Conservation (phyloP, 2,329 filamentous ascomycete species). For the Cytospora mali region DNA sequence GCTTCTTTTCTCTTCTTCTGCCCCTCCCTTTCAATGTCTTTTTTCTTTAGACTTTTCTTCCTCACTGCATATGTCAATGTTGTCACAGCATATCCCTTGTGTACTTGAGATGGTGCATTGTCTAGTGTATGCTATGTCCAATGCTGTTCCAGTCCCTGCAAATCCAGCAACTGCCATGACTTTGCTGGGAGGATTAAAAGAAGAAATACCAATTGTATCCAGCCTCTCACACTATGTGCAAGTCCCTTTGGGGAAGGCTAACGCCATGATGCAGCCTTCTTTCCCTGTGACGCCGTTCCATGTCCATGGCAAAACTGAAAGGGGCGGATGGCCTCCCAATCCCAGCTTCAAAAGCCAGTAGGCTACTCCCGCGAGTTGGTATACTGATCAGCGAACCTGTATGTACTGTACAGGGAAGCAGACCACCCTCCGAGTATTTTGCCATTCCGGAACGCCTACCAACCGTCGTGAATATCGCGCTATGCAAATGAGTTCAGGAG, state of each 20-base stretch:
- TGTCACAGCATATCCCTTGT: background rate
- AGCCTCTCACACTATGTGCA: background rate
- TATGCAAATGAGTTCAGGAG: slow-evolving; percentile 24
- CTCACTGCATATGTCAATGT: background rate
- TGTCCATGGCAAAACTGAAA: background rate
- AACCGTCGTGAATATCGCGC: slow-evolving; percentile 18
- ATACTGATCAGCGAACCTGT: background rate
- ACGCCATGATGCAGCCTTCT: background rate
- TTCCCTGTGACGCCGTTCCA: background rate
- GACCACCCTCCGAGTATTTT: slow-evolving; percentile 5
- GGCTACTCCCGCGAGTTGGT: background rate
- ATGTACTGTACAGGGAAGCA: background rate
- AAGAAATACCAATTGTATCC: background rate
- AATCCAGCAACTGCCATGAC: background rate
- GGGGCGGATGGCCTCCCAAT: background rate
- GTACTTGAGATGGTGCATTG: background rate
- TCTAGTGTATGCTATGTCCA: slow-evolving; percentile 5
- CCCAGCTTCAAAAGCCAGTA: background rate
- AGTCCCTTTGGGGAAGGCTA: background rate
- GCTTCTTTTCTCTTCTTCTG: too few species aligned
- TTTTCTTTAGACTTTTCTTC: background rate
- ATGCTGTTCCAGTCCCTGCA: slow-evolving; percentile 19
- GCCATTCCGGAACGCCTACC: slow-evolving; percentile 24
- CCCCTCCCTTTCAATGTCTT: too few species aligned
- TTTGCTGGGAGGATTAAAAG: background rate